phyloP scores from a whole-genome alignment of 345 rosid species.

The Eucalyptus grandis region DNA sequence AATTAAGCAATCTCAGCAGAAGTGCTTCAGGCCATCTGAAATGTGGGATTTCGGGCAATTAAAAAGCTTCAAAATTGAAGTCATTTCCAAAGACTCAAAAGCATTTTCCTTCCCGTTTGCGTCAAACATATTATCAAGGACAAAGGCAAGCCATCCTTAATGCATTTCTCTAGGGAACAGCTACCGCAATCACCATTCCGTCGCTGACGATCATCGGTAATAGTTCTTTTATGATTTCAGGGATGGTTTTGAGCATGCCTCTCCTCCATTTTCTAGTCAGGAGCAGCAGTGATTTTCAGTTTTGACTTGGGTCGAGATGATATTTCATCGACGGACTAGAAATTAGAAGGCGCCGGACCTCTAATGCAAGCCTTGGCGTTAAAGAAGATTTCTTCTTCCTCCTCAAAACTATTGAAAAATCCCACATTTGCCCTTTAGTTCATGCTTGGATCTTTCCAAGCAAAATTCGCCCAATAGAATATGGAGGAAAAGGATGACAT shows the following conservation, averaged over 20 bases:
- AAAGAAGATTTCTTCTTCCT: neutral
- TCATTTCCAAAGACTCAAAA: neutral
- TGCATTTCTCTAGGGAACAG: too few species aligned
- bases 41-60: neutral
- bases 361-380: neutral
- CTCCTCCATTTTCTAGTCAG: neutral
- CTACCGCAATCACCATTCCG: neutral
- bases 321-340: neutral
- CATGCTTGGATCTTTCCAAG: neutral
- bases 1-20: neutral
- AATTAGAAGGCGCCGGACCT: neutral
- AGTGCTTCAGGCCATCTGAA: neutral
- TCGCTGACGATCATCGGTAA: too few species aligned
- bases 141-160: neutral
- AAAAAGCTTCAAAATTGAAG: too few species aligned
- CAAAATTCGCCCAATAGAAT: neutral
- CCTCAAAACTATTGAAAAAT: neutral
- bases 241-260: neutral
- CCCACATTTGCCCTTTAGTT: neutral
- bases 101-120: neutral
- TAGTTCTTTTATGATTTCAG: neutral
- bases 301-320: neutral
- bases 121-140: neutral
- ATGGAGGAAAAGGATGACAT: neutral
- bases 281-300: neutral